Evolutionary conservation across 176 grass and related monocot genomes (phyloP).

Genomic region (Dendrocalamus sinicus): DNA sequence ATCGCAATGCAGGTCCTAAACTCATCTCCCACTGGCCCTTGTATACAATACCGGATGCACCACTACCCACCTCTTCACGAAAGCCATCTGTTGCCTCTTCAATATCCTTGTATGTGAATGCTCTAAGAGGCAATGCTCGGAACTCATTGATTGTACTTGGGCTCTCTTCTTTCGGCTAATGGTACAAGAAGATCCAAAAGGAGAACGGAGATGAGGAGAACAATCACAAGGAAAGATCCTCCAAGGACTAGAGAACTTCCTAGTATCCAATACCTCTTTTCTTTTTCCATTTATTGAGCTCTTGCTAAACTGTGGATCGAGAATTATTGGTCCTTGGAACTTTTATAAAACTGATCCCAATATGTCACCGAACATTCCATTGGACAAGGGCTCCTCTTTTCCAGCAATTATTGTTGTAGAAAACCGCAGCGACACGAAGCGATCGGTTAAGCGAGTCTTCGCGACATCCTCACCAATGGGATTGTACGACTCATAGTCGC

Average conservation of each 20-base stretch:
- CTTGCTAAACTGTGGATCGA: not conserved
- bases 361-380: slow-evolving; percentile 14
- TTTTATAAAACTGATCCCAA: slow-evolving; percentile 12
- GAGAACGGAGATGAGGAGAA: slow-evolving; percentile 9
- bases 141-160: slow-evolving; percentile 12
- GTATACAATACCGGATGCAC: not conserved
- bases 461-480: slow-evolving; percentile 17
- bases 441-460: slow-evolving; percentile 17
- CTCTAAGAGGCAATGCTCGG: slow-evolving; percentile 27
- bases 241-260: slow-evolving; percentile 32
- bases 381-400: slow-evolving; percentile 30
- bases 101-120: slow-evolving; percentile 41
- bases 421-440: slow-evolving; percentile 23
- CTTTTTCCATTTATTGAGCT: slow-evolving; percentile 18
- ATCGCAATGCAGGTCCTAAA: slow-evolving; percentile 24
- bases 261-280: slow-evolving; percentile 25
- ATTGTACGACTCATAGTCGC: not conserved
- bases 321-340: not conserved
- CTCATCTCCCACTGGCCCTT: slow-evolving; percentile 24
- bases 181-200: slow-evolving; percentile 12
- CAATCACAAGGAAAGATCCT: slow-evolving; percentile 28
- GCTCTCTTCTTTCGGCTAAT: slow-evolving; percentile 3
- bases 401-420: not conserved
- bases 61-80: slow-evolving; percentile 33
- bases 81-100: slow-evolving; percentile 28